Evolutionary conservation across 2,329 filamentous ascomycete genomes (phyloP).

Genomic region (Parastagonospora nodorum): DNA sequence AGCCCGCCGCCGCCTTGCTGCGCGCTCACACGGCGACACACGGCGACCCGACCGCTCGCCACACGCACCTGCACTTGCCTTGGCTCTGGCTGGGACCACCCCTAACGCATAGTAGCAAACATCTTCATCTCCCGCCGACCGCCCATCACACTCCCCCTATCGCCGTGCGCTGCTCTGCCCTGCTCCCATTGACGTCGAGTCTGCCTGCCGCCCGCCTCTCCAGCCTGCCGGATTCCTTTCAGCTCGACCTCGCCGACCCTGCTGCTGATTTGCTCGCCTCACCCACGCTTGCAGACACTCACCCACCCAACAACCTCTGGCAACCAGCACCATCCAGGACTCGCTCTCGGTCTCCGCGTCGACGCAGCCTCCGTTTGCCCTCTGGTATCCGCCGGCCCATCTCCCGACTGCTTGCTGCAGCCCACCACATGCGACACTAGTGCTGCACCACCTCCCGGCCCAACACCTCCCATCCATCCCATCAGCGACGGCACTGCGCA

Average conservation of each 20-base stretch:
- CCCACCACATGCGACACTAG: constrained; percentile 42
- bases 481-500: constrained; percentile 17
- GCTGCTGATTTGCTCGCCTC: constrained; percentile 16
- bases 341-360: constrained; percentile 1
- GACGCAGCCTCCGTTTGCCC: constrained; percentile 24
- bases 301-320: not conserved
- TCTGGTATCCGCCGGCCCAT: constrained; percentile 11
- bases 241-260: constrained; percentile 13
- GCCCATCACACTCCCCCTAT: constrained; percentile 30
- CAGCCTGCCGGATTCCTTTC: constrained; percentile 18
- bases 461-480: constrained; percentile 12
- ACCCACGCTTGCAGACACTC: constrained; percentile 10
- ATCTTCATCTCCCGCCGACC: constrained; percentile 31
- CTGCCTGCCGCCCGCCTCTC: constrained; percentile 9
- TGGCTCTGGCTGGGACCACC: constrained; percentile 17
- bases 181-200: constrained; percentile 8
- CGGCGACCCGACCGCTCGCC: constrained; percentile 19
- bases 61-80: constrained; percentile 32
- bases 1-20: constrained; percentile 10
- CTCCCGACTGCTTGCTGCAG: constrained; percentile 12
- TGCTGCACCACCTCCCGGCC: constrained; percentile 34
- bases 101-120: constrained; percentile 39
- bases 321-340: not conserved
- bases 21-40: constrained; percentile 4
- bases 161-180: constrained; percentile 6